Conservation (phyloP, 2,329 filamentous ascomycete species). For the Pyrenophora teres region DNA sequence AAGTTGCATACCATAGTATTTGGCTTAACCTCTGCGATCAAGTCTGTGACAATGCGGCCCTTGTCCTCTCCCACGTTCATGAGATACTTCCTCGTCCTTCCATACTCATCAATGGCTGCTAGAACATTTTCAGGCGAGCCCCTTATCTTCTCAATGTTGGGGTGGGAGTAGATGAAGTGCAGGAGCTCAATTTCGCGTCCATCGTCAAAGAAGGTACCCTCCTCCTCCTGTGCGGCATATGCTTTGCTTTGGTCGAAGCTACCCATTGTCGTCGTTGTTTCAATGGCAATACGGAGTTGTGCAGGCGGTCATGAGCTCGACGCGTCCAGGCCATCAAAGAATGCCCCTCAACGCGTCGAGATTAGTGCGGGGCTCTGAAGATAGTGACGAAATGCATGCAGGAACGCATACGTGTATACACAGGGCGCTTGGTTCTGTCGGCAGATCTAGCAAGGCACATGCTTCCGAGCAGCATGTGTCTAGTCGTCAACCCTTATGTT, state of each 20-base stretch:
- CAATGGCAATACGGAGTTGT: conserved; percentile 18
- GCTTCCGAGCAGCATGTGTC: conserved; percentile 10
- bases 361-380: conserved; percentile 29
- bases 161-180: conserved; percentile 67
- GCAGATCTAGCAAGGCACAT: conserved; percentile 5
- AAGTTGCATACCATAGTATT: conserved; percentile 60
- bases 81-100: conserved; percentile 67
- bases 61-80: conserved; percentile 83
- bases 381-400: conserved; percentile 32
- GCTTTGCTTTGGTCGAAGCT: conserved; percentile 51
- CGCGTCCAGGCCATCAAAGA: conserved; percentile 21
- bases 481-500: conserved; percentile 30
- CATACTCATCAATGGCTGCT: conserved; percentile 72
- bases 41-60: conserved; percentile 69
- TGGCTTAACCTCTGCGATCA: conserved; percentile 71
- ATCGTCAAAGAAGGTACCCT: conserved; percentile 61
- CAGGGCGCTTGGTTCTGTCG: conserved; percentile 1
- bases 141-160: conserved; percentile 66
- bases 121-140: conserved; percentile 68
- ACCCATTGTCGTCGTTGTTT: conserved; percentile 30
- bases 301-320: conserved; percentile 19
- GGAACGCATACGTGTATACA: conserved; percentile 16
- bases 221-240: conserved; percentile 54
- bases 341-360: conserved; percentile 32
- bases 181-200: conserved; percentile 75